A percentile compares a stretch with the other conserved stretches of the same genome.
Conservation (phyloP, 2,329 filamentous ascomycete species). For the Neonectria faginata region DNA sequence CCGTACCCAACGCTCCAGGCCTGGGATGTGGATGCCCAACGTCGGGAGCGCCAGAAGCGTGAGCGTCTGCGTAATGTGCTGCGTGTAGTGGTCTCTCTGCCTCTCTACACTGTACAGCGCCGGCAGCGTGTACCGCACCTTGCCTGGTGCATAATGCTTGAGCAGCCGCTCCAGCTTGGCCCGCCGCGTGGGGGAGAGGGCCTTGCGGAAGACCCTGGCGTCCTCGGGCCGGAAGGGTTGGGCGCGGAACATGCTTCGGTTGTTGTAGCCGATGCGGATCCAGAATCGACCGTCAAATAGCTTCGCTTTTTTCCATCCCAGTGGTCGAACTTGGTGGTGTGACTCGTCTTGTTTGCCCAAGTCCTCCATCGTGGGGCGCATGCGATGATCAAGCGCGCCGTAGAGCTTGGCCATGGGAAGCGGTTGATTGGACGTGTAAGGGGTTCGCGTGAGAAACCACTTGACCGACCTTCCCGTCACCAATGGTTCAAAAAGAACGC, state of each 20-base stretch:
- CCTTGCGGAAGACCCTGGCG: slow-evolving; percentile 61
- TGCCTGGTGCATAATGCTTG: slow-evolving; percentile 64
- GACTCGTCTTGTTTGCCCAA: slow-evolving; percentile 17
- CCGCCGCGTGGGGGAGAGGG: slow-evolving; percentile 51
- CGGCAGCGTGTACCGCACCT: slow-evolving; percentile 67
- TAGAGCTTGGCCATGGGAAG: slow-evolving; percentile 44
- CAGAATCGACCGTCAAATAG: slow-evolving; percentile 73
- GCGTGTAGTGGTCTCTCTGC: slow-evolving; percentile 42
- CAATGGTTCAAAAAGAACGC: slow-evolving; percentile 54
- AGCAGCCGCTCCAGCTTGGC: slow-evolving; percentile 56
- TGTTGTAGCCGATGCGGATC: slow-evolving; percentile 61
- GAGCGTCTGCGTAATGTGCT: slow-evolving; percentile 45
- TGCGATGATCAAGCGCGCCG: slow-evolving; percentile 35
- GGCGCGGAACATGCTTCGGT: slow-evolving; percentile 57
- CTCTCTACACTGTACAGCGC: slow-evolving; percentile 62
- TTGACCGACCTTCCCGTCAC: slow-evolving; percentile 35
- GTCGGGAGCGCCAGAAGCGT: slow-evolving; percentile 66
- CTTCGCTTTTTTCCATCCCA: slow-evolving; percentile 48
- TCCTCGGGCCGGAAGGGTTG: slow-evolving; percentile 59
- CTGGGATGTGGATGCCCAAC: slow-evolving; percentile 60
- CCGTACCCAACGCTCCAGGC: slow-evolving; percentile 60
- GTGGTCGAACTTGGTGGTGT: slow-evolving; percentile 44
- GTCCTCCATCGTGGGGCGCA: slow-evolving; percentile 28
- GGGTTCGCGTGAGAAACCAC: slow-evolving; percentile 62
- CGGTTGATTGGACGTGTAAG: slow-evolving; percentile 56